Evolutionary conservation across 2,329 filamentous ascomycete species (phyloP).

Genomic region (Diaporthe batatas): DNA sequence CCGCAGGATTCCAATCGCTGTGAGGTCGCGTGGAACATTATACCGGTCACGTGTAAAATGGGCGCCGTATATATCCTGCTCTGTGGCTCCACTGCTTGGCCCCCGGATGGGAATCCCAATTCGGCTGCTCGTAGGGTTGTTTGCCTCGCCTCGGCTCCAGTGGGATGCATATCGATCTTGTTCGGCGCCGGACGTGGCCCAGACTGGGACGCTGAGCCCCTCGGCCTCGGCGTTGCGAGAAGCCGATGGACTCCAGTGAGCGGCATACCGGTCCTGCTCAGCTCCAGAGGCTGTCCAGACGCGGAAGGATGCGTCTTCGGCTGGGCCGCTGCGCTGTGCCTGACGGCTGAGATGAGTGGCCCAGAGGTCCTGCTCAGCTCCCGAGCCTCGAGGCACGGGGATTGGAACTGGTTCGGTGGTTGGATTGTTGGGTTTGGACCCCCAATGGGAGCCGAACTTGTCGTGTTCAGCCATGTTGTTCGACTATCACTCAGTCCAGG

Average conservation of each 20-base stretch:
- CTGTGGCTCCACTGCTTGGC: slow-evolving; percentile 21
- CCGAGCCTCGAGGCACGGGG: slow-evolving; percentile 37
- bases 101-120: slow-evolving; percentile 39
- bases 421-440: slow-evolving; percentile 37
- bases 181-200: slow-evolving; percentile 43
- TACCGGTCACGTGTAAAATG: slow-evolving; percentile 40
- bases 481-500: not conserved
- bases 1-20: slow-evolving; percentile 62
- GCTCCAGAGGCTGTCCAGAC: slow-evolving; percentile 36
- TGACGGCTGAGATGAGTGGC: slow-evolving; percentile 44
- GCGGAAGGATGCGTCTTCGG: slow-evolving; percentile 32
- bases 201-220: slow-evolving; percentile 42
- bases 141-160: slow-evolving; percentile 39
- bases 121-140: slow-evolving; percentile 37
- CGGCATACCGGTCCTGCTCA: slow-evolving; percentile 40
- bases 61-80: slow-evolving; percentile 40
- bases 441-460: slow-evolving; percentile 41
- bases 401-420: slow-evolving; percentile 26
- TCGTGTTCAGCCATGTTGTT: slow-evolving; percentile 46
- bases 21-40: slow-evolving; percentile 37
- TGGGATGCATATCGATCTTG: slow-evolving; percentile 44
- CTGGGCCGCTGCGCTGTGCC: slow-evolving; percentile 33
- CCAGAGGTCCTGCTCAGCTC: slow-evolving; percentile 45
- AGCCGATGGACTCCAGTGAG: slow-evolving; percentile 37
- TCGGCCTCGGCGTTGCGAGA: slow-evolving; percentile 42